Base-by-base conservation (phyloP, 768 basidiomycete species). In the Leucocoprinus birnbaumii region DNA sequence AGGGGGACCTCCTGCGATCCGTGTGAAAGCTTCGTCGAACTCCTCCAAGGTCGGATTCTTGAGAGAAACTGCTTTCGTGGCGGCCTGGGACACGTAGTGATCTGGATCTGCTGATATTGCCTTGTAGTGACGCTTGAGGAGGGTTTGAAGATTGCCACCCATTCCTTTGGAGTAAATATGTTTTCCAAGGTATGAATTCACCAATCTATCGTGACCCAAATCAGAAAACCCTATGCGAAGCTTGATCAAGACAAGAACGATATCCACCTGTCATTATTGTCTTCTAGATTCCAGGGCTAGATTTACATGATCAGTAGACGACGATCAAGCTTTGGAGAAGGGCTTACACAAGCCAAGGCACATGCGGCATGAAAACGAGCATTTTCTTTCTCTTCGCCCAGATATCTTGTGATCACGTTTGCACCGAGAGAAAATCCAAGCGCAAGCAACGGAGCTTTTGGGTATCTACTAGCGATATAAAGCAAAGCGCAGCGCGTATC, bases 391-490 rank as follows among this genome's bases (percentile, higher is more conserved):
- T 96, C 89, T 71, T 96, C 88, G 3, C 89, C 93, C 48, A 95
- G 72, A 68, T 97, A 97, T 58, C 91, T 80, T 31, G 93, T 89
- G 61, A 98, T 71, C 34, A 98, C 89, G 66, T 91, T 93, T 41
- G 94, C 90, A 41, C 96, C 97, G 35, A 99, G 81, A 3, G 94
- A 97, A 75, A 96, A 98, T 6, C 95, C 93, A 9, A 97, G 70
- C 13, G 91, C 96, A 16, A 96, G 70, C 35, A 98, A 73, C 3
- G 87, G 90, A 0, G 96, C 92, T 9, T 78, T 71, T 2, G 96
- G 95, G 62, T 86, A 95, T 57, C 68, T 66, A 46, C 80, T 68
- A 2, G 85, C 77, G 51, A 98, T 82, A 71, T 90, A 88, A 61
- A 88, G 76, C 47, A 97, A 66, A 1, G 91, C 89, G 57, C 84